phyloP scores from a whole-genome alignment of 2,329 filamentous ascomycete species.

The Beauveria asiatica region DNA sequence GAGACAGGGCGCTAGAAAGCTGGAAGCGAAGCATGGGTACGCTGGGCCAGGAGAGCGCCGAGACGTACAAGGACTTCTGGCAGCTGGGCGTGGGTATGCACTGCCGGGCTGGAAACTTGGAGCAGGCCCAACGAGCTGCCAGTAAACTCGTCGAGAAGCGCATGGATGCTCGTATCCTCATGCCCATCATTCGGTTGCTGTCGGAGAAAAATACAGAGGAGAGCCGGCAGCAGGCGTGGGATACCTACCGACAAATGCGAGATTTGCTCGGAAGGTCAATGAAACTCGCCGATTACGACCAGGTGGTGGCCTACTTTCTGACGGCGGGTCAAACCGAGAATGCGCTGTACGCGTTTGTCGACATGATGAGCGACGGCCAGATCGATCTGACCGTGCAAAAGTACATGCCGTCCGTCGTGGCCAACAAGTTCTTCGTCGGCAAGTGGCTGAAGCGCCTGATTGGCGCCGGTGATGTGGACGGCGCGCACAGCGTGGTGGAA shows the following conservation, averaged over 20 bases:
- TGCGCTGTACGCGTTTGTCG: slow-evolving; percentile 70
- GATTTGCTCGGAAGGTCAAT: slow-evolving; percentile 51
- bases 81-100: slow-evolving; percentile 59
- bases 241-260: slow-evolving; percentile 56
- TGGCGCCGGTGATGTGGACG: slow-evolving; percentile 60
- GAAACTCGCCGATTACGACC: slow-evolving; percentile 67
- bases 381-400: slow-evolving; percentile 38
- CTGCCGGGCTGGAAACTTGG: slow-evolving; percentile 47
- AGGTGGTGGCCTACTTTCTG: slow-evolving; percentile 62
- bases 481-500: slow-evolving; percentile 62
- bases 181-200: slow-evolving; percentile 63
- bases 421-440: slow-evolving; percentile 75
- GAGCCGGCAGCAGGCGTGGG: slow-evolving; percentile 52
- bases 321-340: slow-evolving; percentile 54
- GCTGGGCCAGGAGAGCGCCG: slow-evolving; percentile 37
- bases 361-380: slow-evolving; percentile 70
- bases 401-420: slow-evolving; percentile 39
- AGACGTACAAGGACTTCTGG: slow-evolving; percentile 48
- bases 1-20: slow-evolving; percentile 49
- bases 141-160: slow-evolving; percentile 42
- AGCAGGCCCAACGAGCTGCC: slow-evolving; percentile 49
- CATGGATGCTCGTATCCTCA: slow-evolving; percentile 46
- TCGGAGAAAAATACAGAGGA: slow-evolving; percentile 42
- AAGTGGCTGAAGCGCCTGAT: slow-evolving; percentile 85
- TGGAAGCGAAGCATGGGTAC: slow-evolving; percentile 52